A percentile compares a stretch with the other conserved stretches of the same genome.
Conservation (phyloP, 768 basidiomycete species). For the Leccinellum albellum region DNA sequence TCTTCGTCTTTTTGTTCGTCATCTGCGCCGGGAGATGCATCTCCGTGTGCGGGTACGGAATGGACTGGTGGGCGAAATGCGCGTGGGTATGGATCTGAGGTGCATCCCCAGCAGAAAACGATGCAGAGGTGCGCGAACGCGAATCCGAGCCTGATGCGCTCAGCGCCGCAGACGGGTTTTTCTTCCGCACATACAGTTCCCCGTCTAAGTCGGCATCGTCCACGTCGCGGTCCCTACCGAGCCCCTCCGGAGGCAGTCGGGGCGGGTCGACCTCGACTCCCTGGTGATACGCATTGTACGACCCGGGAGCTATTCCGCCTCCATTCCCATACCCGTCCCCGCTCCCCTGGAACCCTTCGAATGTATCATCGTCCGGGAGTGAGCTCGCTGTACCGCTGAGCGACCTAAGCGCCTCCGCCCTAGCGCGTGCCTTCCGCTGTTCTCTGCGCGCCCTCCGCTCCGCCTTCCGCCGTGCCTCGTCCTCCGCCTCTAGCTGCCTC, state of each 20-base stretch:
- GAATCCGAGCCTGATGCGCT: conserved; percentile 51
- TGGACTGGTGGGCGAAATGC: conserved; percentile 23
- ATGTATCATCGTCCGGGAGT: conserved; percentile 34
- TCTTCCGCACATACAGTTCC: conserved; percentile 45
- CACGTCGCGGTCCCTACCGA: conserved; percentile 20
- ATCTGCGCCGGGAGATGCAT: conserved; percentile 23
- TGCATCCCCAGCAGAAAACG: conserved; percentile 31
- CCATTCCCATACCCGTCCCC: conserved; percentile 16
- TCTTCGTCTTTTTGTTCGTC: conserved; percentile 8
- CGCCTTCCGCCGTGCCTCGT: conserved; percentile 42
- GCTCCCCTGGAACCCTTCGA: conserved; percentile 71
- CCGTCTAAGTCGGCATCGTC: conserved; percentile 63
- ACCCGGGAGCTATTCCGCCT: not conserved
- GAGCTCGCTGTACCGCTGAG: conserved; percentile 27
- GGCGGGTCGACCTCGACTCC: not conserved
- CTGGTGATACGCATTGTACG: not conserved
- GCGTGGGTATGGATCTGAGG: conserved; percentile 22
- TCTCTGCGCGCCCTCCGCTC: conserved; percentile 44
- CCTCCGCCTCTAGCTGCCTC: conserved; percentile 30
- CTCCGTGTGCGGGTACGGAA: conserved; percentile 26
- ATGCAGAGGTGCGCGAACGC: conserved; percentile 58
- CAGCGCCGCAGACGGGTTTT: conserved; percentile 26
- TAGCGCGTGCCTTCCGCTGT: conserved; percentile 44
- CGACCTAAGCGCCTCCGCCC: conserved; percentile 29
- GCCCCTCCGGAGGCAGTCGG: conserved; percentile 10